A percentile compares a stretch with the other conserved stretches of the same genome.
Evolutionary conservation across 495 filamentous ascomycete genomes (phyloP).

Genomic region (Podospora sp.): DNA sequence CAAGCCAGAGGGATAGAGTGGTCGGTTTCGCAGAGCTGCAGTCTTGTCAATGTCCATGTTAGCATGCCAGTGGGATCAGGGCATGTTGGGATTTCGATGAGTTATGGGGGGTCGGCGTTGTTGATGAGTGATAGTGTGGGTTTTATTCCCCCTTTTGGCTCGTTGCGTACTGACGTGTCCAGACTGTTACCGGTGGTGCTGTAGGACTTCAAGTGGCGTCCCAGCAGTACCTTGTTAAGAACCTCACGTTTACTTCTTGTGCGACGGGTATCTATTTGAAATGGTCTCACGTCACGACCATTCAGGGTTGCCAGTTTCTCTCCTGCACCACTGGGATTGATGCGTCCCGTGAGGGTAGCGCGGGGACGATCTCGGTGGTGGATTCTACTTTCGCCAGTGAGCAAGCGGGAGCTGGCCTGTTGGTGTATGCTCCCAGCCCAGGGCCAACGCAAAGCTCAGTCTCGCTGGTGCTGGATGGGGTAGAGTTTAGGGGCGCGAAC

Average conservation of each 20-base stretch:
- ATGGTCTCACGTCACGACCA: slow-evolving; percentile 25
- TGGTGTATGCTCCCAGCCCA: slow-evolving; percentile 39
- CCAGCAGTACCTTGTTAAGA: slow-evolving; percentile 58
- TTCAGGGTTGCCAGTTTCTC: slow-evolving; percentile 45
- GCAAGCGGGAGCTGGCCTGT: slow-evolving; percentile 47
- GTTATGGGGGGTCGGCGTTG: slow-evolving; percentile 42
- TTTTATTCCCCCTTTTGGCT: slow-evolving; percentile 10
- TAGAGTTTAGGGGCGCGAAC: slow-evolving; percentile 30
- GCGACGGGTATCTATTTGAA: slow-evolving; percentile 29
- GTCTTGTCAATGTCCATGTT: slow-evolving; percentile 65
- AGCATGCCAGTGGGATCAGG: slow-evolving; percentile 53
- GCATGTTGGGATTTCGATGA: slow-evolving; percentile 47
- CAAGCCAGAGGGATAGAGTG: slow-evolving; percentile 59
- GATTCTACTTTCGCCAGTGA: slow-evolving; percentile 56
- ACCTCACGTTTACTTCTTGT: slow-evolving; percentile 47
- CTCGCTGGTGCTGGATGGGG: slow-evolving; percentile 58
- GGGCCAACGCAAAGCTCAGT: slow-evolving; percentile 42
- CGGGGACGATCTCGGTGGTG: slow-evolving; percentile 52
- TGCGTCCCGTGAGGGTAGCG: slow-evolving; percentile 46
- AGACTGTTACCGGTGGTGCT: slow-evolving; percentile 52
- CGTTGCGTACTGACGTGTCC: neutral
- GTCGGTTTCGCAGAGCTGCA: slow-evolving; percentile 66
- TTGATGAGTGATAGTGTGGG: slow-evolving; percentile 55
- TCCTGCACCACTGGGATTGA: slow-evolving; percentile 60
- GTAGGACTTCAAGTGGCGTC: slow-evolving; percentile 52